Conservation (phyloP, 345 rosid genomes). For the Brassica carinata region DNA sequence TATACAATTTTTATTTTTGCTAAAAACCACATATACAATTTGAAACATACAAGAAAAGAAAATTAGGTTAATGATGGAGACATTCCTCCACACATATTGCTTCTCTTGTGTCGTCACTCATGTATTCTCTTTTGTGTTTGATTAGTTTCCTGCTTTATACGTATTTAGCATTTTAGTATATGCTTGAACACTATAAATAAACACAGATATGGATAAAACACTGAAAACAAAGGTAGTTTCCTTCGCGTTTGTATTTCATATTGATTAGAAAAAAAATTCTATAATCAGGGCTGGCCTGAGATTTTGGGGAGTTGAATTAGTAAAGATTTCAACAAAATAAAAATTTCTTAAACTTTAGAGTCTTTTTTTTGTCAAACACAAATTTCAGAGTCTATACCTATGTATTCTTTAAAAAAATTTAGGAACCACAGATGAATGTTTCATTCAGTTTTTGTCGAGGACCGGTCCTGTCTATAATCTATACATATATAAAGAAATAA, state of each 20-base stretch:
- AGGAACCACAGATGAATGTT: no score
- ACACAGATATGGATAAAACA: not conserved
- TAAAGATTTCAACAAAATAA: no score
- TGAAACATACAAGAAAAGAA: not conserved
- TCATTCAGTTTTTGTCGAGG: no score
- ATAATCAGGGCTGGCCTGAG: no score
- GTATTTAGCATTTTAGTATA: not conserved
- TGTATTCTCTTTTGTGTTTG: not conserved
- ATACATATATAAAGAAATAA: not conserved
- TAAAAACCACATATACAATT: not conserved
- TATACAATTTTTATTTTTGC: not conserved
- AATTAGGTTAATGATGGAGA: conserved; percentile 36
- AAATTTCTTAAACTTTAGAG: no score
- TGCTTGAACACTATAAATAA: not conserved
- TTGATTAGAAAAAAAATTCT: not conserved
- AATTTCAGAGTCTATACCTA: no score
- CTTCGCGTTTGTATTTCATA: not conserved
- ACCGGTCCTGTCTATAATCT: not conserved
- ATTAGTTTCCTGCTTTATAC: conserved; percentile 2
- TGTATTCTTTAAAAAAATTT: no score
- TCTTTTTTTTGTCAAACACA: no score
- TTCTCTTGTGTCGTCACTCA: conserved; percentile 22
- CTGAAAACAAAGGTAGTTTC: not conserved
- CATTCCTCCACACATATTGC: conserved; percentile 34
- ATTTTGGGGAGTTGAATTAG: no score